Evolutionary conservation across 2,329 filamentous ascomycete species (phyloP).

Genomic region (Arthroderma sp.): DNA sequence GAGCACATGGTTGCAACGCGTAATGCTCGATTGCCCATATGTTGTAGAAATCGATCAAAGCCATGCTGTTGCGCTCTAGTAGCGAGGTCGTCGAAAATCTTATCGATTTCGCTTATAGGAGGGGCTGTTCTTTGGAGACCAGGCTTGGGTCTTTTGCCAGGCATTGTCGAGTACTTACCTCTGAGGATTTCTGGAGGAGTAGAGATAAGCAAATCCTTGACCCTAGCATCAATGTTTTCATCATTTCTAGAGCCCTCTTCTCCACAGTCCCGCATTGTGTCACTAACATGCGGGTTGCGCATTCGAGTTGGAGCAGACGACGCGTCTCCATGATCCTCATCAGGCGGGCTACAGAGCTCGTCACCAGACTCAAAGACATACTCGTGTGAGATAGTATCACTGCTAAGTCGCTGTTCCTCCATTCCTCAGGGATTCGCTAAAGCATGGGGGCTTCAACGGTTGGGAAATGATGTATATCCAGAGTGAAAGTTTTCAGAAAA

Average conservation of each 20-base stretch:
- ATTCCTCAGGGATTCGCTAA: too few relatives aligned
- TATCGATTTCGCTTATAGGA: conserved; percentile 33
- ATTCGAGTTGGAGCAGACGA: too few relatives aligned
- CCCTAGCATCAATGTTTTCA: not conserved
- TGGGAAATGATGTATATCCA: too few relatives aligned
- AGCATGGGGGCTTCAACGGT: too few relatives aligned
- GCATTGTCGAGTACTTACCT: conserved; percentile 9
- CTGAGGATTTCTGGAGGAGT: conserved; percentile 11
- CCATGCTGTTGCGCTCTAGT: conserved; percentile 22
- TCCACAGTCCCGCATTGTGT: too few relatives aligned
- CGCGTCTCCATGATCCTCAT: too few relatives aligned
- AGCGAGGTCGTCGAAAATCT: conserved; percentile 40
- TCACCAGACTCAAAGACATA: too few relatives aligned
- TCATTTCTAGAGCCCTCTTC: not conserved
- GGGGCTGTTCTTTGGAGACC: conserved; percentile 26
- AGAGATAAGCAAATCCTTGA: conserved; percentile 4
- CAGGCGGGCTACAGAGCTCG: too few relatives aligned
- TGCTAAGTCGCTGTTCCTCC: too few relatives aligned
- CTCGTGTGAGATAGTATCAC: too few relatives aligned
- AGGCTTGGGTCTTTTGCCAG: conserved; percentile 10
- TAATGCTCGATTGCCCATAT: conserved; percentile 28
- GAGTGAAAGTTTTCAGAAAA: too few relatives aligned
- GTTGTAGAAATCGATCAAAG: conserved; percentile 23
- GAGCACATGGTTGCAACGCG: conserved; percentile 62
- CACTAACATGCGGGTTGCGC: too few relatives aligned